Evolutionary conservation across 768 basidiomycete genomes (phyloP), one percentile per base, ranked within the genome.

Genomic region (Coprinopsis cinerea): DNA sequence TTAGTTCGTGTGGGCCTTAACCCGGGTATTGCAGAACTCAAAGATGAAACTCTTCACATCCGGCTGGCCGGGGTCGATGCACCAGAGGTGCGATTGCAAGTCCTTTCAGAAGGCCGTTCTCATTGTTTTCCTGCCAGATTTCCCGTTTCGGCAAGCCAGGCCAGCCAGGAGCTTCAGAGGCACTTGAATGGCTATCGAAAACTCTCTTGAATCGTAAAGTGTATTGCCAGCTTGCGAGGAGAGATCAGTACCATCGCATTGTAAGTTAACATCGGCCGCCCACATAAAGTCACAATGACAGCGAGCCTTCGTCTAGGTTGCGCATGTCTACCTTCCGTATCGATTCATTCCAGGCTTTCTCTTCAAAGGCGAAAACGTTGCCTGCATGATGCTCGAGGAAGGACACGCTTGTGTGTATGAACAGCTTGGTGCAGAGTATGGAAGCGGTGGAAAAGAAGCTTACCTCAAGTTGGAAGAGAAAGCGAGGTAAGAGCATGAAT

Each of bases 31-130:
- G 17, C 54, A 91, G 92, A 80, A 0, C 71, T 94, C 41, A 88
- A 80, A 61, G 79, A 84, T 53, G 70, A 91, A 57, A 96, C 94
- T 1, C 72, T 97, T 15, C 85, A 89, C 59, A 81, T 98, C 24
- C 82, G 94, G 13, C 79, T 98, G 24, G 89, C 89, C 13, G 94
- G 91, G 0, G 82, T 92, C 3, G 94, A 98, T 61, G 94, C 94
- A 1, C 94, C 94, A 0, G 94, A 98, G 74, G 91, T 88, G 56
- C 25, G 62, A 47, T 41, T 42, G 17, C 30, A 15, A 25, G 45
- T 47, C 25, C 24, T 11, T 14, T 44, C 28, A 20, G 5, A 52
- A n/a, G 35, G 2, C 4, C 26, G 20, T 49, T 44, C 37, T 50
- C 11, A 48, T 34, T 18, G 41, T 42, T 34, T 11, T 22, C 3